These are phyloP conservation scores for Solanum piurae DNA, from an alignment of 257 asterid species.

Conservation along the genomic window DNA sequence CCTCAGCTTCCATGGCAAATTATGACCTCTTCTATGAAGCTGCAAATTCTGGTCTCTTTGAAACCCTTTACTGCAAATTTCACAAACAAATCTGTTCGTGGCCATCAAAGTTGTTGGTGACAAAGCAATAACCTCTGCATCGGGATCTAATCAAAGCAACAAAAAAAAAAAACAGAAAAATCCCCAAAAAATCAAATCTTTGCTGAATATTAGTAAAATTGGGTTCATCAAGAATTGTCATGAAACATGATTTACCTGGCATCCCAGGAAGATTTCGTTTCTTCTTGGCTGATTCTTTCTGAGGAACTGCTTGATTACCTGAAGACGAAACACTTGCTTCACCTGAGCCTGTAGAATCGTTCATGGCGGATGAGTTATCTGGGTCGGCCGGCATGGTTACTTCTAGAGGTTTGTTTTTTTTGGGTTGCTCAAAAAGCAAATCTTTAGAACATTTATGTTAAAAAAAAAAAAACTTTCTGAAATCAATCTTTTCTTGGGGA, in stretches of 20 bases:
- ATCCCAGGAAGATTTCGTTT: slow-evolving; percentile 84
- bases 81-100: slow-evolving; percentile 77
- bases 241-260: slow-evolving; percentile 54
- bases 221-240: not conserved
- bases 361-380: slow-evolving; percentile 23
- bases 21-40: slow-evolving; percentile 85
- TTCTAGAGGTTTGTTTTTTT: not conserved
- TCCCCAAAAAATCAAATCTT: not conserved
- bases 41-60: slow-evolving; percentile 90
- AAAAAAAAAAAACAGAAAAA: not conserved
- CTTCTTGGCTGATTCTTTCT: slow-evolving; percentile 43
- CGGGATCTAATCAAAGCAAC: slow-evolving; percentile 47
- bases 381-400: slow-evolving; percentile 5
- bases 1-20: slow-evolving; percentile 77
- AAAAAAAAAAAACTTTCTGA: not conserved
- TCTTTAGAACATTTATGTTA: not conserved
- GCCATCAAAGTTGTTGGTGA: slow-evolving; percentile 68
- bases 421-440: not conserved
- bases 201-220: not conserved
- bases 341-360: slow-evolving; percentile 35
- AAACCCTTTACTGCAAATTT: slow-evolving; percentile 76
- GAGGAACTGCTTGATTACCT: slow-evolving; percentile 22
- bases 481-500: not conserved
- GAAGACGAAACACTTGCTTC: slow-evolving; percentile 34
- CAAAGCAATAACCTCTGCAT: slow-evolving; percentile 73